Percentiles rank a stretch among this genome's conserved stretches.
Conservation (phyloP, 208 protist genomes). For the Acanthamoeba lenticulata region DNA sequence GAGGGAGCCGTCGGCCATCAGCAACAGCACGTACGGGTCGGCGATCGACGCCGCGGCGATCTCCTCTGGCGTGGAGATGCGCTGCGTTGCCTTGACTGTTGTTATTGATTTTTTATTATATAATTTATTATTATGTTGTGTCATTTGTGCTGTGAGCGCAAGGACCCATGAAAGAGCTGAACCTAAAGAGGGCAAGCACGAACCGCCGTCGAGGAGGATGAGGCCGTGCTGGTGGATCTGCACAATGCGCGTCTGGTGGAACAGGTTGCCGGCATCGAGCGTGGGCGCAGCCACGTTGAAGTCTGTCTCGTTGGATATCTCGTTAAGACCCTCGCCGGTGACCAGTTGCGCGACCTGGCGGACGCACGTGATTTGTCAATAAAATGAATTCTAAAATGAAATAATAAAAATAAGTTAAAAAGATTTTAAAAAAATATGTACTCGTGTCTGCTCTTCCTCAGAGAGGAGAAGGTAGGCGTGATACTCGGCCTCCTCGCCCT, state of each 20-base stretch:
- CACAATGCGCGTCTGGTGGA: conserved; percentile 19
- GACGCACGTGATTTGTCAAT: not conserved
- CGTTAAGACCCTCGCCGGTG: conserved; percentile 8
- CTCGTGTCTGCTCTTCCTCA: conserved; percentile 37
- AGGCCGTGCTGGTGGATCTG: conserved; percentile 56
- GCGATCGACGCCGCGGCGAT: not conserved
- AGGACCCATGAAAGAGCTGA: not conserved
- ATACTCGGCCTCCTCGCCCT: conserved; percentile 1
- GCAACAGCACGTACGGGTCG: conserved; percentile 52
- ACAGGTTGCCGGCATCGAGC: conserved; percentile 37
- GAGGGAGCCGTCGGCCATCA: conserved; percentile 48
- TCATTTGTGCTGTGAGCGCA: not conserved
- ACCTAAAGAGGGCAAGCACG: not conserved
- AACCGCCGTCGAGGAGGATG: conserved; percentile 56
- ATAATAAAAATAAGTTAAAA: not conserved
- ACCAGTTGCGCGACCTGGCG: not conserved
- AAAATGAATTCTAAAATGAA: too few relatives aligned
- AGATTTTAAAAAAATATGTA: not conserved
- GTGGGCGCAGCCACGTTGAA: conserved; percentile 60
- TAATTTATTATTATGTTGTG: too few relatives aligned
- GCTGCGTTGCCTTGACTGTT: conserved; percentile 34
- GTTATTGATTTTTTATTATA: not conserved
- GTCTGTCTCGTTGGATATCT: conserved; percentile 54
- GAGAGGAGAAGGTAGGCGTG: conserved; percentile 48
- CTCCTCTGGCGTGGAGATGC: conserved; percentile 20